Percentiles rank a stretch among this genome's conserved stretches.
Conservation (phyloP, 208 protist genomes). For the Trypanosoma scelopori region DNA sequence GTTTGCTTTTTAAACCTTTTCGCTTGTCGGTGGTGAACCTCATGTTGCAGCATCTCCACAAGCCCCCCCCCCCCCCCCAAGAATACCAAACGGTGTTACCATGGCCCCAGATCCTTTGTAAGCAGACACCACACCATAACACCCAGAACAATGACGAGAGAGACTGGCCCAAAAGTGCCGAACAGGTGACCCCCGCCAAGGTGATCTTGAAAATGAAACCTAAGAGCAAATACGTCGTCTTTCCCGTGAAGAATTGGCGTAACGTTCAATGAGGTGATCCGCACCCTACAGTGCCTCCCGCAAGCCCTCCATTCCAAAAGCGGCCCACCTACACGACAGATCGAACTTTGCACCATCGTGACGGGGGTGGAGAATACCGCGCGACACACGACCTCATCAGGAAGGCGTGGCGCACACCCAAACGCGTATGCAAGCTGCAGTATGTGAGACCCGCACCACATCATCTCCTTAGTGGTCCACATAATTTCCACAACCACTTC, state of each 20-base stretch:
- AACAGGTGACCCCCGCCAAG: conserved; percentile 27
- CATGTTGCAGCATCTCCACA: no score
- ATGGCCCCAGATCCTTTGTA: conserved; percentile 64
- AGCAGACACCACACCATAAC: conserved; percentile 60
- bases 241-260: conserved; percentile 17
- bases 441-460: neutral
- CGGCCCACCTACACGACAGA: conserved; percentile 31
- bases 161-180: conserved; percentile 27
- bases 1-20: no score
- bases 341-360: conserved; percentile 41
- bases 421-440: conserved; percentile 49
- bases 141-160: conserved; percentile 35
- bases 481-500: conserved; percentile 25
- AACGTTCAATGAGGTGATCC: conserved; percentile 31
- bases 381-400: conserved; percentile 44
- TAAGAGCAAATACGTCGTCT: conserved; percentile 47
- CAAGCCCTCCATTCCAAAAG: conserved; percentile 30
- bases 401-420: conserved; percentile 53
- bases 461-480: conserved; percentile 22
- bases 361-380: conserved; percentile 36
- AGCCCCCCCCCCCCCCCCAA: no score
- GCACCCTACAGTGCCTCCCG: conserved; percentile 25
- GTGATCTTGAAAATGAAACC: conserved; percentile 46
- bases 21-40: no score
- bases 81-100: neutral